Conservation (phyloP, 345 rosid genomes). For the Lepidium aucheri region DNA sequence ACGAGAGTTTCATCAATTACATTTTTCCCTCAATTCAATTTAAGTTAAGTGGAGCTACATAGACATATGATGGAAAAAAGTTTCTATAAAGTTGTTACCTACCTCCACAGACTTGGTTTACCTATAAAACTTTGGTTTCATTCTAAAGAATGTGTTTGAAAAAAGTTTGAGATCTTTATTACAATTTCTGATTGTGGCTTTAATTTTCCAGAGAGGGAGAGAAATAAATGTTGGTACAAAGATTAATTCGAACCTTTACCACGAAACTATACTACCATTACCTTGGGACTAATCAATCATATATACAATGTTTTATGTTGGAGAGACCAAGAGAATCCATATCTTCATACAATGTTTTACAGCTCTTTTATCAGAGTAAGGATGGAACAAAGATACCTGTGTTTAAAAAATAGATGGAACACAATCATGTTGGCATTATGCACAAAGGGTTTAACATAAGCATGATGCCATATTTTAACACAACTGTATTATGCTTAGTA, state of each 20-base stretch:
- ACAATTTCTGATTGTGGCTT: neutral
- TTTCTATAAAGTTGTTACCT: slow-evolving; percentile 92
- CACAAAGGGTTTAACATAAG: slow-evolving; percentile 82
- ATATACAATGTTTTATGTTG: slow-evolving; percentile 85
- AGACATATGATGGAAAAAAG: slow-evolving; percentile 86
- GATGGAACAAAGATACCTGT: slow-evolving; percentile 77
- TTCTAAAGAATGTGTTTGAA: neutral
- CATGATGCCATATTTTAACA: slow-evolving; percentile 66
- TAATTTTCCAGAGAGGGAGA: slow-evolving; percentile 59
- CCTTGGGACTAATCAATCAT: slow-evolving; percentile 64
- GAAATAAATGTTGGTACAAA: slow-evolving; percentile 85
- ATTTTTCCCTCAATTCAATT: slow-evolving; percentile 34
- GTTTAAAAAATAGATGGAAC: slow-evolving; percentile 70
- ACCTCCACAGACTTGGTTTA: slow-evolving; percentile 39
- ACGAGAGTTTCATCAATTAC: neutral
- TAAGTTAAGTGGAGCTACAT: slow-evolving; percentile 65
- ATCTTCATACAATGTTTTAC: neutral
- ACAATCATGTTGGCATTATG: slow-evolving; percentile 81
- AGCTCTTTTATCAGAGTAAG: slow-evolving; percentile 78
- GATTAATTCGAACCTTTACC: slow-evolving; percentile 74
- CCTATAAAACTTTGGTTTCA: neutral
- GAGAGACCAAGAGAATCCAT: slow-evolving; percentile 66
- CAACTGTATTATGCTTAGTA: slow-evolving; percentile 53
- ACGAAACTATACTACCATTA: slow-evolving; percentile 79
- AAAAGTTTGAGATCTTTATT: too few species aligned